A percentile compares a stretch with the other conserved stretches of the same genome.
Conservation (phyloP, 2,329 filamentous ascomycete species). For the Monilinia laxa region DNA sequence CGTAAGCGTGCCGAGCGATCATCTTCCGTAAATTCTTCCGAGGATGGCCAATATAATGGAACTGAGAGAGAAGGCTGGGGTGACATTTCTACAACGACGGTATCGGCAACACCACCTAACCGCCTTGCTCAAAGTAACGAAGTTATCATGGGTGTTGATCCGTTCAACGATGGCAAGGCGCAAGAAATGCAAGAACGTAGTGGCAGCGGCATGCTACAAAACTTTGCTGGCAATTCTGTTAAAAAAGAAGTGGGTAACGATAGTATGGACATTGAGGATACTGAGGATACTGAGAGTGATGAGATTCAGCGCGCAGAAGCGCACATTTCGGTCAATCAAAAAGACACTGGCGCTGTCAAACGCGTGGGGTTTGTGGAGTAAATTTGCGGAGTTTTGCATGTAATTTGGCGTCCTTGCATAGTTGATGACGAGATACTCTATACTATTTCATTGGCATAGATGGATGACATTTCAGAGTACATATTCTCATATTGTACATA, state of each 20-base stretch:
- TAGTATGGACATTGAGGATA: constrained; percentile 40
- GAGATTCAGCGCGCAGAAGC: constrained; percentile 28
- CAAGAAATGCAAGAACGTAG: constrained; percentile 39
- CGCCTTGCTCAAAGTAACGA: neutral
- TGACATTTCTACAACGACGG: neutral
- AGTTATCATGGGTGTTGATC: constrained; percentile 35
- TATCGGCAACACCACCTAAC: constrained; percentile 3
- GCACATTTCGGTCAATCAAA: neutral
- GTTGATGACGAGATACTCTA: neutral
- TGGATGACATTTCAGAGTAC: neutral
- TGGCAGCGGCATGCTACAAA: constrained; percentile 31
- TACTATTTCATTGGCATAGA: neutral
- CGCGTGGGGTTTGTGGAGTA: constrained; percentile 33
- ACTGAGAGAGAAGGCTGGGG: neutral
- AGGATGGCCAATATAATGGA: constrained; percentile 15
- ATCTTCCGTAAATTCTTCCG: constrained; percentile 19
- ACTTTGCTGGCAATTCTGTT: constrained; percentile 19
- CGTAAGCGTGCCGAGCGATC: constrained; percentile 34
- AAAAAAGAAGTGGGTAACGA: constrained; percentile 33
- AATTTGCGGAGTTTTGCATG: neutral
- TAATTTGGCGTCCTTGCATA: neutral
- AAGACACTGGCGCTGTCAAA: constrained; percentile 30
- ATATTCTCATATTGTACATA: constrained; percentile 3
- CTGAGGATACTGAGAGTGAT: constrained; percentile 36
- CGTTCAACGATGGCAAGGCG: constrained; percentile 20